These are phyloP conservation scores for Orychophragmus violaceus DNA, from an alignment of 345 rosid species.

Conservation along the genomic window DNA sequence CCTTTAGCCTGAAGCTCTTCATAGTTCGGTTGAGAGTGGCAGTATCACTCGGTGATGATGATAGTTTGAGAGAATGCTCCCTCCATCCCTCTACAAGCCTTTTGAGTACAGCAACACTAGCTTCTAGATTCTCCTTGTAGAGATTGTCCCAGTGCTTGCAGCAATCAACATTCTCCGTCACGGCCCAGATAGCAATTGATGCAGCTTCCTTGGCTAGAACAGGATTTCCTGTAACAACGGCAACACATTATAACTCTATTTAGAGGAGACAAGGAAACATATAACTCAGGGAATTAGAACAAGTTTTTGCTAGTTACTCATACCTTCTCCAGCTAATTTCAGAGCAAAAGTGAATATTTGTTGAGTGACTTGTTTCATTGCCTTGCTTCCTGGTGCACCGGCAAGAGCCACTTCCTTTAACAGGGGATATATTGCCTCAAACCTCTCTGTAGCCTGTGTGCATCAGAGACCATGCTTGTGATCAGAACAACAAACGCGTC, in stretches of 20 bases:
- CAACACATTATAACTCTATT: neutral
- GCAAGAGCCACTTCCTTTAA: slow-evolving; percentile 69
- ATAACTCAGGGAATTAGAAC: too few relatives aligned
- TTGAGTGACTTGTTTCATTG: slow-evolving; percentile 45
- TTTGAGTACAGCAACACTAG: slow-evolving; percentile 45
- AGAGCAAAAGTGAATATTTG: slow-evolving; percentile 43
- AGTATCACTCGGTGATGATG: slow-evolving; percentile 27
- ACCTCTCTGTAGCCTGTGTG: slow-evolving; percentile 72
- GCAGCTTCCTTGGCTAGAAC: neutral
- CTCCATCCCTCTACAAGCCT: slow-evolving; percentile 55
- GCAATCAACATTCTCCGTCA: neutral
- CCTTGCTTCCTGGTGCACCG: slow-evolving; percentile 45
- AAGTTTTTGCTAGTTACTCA: neutral
- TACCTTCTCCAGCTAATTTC: slow-evolving; percentile 70
- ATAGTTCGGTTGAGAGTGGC: slow-evolving; percentile 36
- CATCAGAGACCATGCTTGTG: slow-evolving; percentile 2
- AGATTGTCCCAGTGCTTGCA: neutral
- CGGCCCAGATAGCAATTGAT: neutral
- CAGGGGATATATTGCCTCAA: slow-evolving; percentile 53
- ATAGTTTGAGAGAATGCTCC: slow-evolving; percentile 39
- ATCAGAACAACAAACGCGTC: neutral
- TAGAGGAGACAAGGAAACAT: too few relatives aligned
- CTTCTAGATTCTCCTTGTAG: slow-evolving; percentile 35
- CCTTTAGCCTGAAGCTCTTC: slow-evolving; percentile 51
- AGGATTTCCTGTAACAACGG: neutral